Evolutionary conservation across 2,329 filamentous ascomycete species (phyloP).

Genomic region (Botryotinia globosa): DNA sequence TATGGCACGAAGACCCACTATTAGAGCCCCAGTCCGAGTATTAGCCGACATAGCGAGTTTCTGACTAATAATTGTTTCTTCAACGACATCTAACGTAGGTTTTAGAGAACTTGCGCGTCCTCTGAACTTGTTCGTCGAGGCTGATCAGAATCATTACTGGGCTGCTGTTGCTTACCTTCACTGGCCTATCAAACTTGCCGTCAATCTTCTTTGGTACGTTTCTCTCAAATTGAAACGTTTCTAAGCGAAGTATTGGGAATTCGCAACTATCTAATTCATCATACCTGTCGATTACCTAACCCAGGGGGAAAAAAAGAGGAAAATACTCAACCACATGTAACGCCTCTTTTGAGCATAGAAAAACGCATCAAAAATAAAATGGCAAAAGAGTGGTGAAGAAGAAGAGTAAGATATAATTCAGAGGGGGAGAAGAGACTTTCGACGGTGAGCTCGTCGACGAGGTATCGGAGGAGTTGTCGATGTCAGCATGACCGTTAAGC

Average conservation of each 20-base stretch:
- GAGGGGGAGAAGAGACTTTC: not conserved
- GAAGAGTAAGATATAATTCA: not conserved
- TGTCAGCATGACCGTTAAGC: not conserved
- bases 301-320: not conserved
- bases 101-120: not conserved
- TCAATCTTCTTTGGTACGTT: not conserved
- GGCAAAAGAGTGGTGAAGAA: not conserved
- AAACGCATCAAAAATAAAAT: not conserved
- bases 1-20: not conserved
- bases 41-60: not conserved
- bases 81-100: not conserved
- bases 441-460: not conserved
- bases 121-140: not conserved
- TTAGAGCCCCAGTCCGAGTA: not conserved
- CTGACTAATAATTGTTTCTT: not conserved
- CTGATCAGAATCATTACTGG: not conserved
- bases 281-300: no score
- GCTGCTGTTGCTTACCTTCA: not conserved
- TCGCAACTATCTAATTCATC: not conserved
- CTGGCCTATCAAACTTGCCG: not conserved
- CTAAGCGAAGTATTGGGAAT: not conserved
- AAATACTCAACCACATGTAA: not conserved
- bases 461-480: not conserved
- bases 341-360: not conserved
- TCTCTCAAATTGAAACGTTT: not conserved